These are phyloP conservation scores for Irpex sp. DNA, from an alignment of 1,284 basidiomycete genomes.

Conservation along the genomic window DNA sequence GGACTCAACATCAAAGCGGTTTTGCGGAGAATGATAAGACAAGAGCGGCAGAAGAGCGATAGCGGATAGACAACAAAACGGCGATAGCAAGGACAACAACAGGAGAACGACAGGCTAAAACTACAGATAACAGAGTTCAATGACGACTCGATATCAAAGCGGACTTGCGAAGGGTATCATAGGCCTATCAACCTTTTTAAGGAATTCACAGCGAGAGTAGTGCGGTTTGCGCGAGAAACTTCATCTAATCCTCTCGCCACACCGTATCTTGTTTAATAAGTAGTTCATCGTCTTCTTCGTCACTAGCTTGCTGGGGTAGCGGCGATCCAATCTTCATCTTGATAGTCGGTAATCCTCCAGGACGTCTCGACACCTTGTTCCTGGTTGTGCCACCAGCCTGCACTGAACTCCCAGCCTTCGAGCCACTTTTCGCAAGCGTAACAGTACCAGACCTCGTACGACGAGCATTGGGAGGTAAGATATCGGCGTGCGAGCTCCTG, in stretches of 20 bases:
- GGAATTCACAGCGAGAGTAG: no score
- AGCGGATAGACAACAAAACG: neutral
- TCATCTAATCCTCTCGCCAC: constrained; percentile 19
- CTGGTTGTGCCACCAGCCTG: neutral
- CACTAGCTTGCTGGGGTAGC: constrained; percentile 18
- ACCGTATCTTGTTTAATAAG: constrained; percentile 21
- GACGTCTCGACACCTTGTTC: constrained; percentile 13
- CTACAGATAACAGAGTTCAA: neutral
- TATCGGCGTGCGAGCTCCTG: neutral
- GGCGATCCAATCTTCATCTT: constrained; percentile 25
- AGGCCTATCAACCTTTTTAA: no score
- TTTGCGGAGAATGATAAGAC: neutral
- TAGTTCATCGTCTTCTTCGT: constrained; percentile 31
- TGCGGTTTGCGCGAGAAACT: neutral
- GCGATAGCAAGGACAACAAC: neutral
- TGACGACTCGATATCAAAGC: neutral
- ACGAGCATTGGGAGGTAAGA: constrained; percentile 10
- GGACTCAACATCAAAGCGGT: no score
- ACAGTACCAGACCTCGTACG: constrained; percentile 30
- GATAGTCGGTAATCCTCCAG: constrained; percentile 22
- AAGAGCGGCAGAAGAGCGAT: neutral
- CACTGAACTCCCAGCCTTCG: neutral
- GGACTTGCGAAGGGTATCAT: neutral
- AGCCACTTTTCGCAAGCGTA: constrained; percentile 19
- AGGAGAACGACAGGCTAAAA: neutral